phyloP scores from a whole-genome alignment of 192 early-diverging fungal genomes.

The Entophlyctis luteolus region DNA sequence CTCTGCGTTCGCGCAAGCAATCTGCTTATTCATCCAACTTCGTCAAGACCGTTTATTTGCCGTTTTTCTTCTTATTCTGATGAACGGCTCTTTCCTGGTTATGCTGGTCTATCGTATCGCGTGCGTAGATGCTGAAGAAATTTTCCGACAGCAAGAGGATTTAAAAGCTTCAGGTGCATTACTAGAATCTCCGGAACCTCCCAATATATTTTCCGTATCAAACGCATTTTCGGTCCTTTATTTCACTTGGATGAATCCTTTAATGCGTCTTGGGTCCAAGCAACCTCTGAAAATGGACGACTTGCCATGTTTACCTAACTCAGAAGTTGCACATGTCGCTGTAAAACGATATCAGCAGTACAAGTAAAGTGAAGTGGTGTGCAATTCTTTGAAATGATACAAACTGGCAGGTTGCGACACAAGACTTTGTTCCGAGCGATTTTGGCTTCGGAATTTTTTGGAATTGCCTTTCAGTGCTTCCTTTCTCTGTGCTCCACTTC shows the following conservation, averaged over 20 bases:
- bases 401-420: not conserved
- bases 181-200: slow-evolving; percentile 1
- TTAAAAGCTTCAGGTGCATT: no score
- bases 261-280: slow-evolving; percentile 37
- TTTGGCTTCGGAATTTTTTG: slow-evolving; percentile 1
- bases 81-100: no score
- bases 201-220: not conserved
- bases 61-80: no score
- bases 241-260: slow-evolving; percentile 45
- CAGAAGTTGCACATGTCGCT: slow-evolving; percentile 31
- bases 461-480: slow-evolving; percentile 25
- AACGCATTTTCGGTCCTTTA: slow-evolving; percentile 32
- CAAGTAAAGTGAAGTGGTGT: not conserved
- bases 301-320: slow-evolving; percentile 35
- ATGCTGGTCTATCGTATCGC: no score
- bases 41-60: no score
- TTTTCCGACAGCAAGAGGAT: no score
- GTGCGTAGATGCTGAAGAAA: no score
- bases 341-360: slow-evolving; percentile 7
- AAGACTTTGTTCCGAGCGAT: not conserved
- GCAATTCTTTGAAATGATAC: not conserved
- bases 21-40: no score
- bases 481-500: slow-evolving; percentile 13
- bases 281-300: slow-evolving; percentile 34
- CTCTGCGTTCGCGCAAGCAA: no score